Conservation (phyloP, 2,329 filamentous ascomycete species). For the Simplicillium sp. region DNA sequence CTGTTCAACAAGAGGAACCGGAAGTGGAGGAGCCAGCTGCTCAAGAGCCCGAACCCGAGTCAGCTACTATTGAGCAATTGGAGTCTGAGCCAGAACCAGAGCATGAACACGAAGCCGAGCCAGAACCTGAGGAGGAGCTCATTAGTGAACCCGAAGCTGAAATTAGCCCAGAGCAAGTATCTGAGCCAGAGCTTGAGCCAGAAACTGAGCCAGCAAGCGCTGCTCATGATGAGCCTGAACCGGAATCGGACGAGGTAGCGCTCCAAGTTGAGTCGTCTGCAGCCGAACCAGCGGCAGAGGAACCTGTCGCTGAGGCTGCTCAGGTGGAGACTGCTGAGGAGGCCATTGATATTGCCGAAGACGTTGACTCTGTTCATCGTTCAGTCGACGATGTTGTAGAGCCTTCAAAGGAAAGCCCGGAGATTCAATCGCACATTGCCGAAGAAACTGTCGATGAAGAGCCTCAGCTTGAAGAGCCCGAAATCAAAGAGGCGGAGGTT, state of each 20-base stretch:
- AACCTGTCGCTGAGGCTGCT: constrained; percentile 5
- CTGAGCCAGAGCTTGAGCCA: constrained; percentile 1
- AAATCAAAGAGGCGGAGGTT: too few species aligned
- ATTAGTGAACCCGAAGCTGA: neutral
- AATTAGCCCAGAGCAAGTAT: too few species aligned
- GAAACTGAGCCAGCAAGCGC: constrained; percentile 5
- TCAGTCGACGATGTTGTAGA: neutral
- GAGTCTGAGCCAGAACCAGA: neutral
- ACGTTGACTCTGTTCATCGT: constrained; percentile 1
- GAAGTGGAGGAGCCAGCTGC: neutral
- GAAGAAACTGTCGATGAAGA: too few species aligned
- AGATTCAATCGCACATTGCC: neutral
- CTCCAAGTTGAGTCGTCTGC: constrained; percentile 1
- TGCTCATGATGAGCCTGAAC: neutral
- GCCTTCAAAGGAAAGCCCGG: constrained; percentile 1
- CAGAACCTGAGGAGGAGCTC: neutral
- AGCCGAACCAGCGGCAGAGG: neutral
- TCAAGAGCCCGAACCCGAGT: neutral
- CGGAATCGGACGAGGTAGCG: constrained; percentile 1
- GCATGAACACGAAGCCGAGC: neutral
- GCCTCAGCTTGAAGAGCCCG: too few species aligned
- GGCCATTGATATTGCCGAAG: constrained; percentile 4
- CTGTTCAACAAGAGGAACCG: neutral
- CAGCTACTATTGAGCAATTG: neutral
- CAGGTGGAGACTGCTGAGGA: constrained; percentile 9